Conservation (phyloP, 148 eudicot genomes). For the Fallopia convolvulus region DNA sequence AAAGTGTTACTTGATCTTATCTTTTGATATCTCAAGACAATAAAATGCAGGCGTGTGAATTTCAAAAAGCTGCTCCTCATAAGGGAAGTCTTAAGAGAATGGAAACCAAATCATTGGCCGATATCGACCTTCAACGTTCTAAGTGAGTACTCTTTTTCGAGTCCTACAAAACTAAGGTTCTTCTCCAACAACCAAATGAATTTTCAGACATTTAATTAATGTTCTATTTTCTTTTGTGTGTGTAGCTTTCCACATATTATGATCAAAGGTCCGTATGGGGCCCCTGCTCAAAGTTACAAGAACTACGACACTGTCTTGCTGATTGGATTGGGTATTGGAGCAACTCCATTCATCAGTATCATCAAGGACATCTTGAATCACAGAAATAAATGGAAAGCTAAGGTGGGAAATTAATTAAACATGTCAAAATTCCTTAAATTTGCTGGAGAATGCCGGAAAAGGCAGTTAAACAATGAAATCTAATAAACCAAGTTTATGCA, state of each 20-base stretch:
- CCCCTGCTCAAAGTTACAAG: constrained; percentile 88
- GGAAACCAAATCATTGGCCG: constrained; percentile 41
- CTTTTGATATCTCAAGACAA: background rate
- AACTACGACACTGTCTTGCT: constrained; percentile 76
- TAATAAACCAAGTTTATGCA: constrained; percentile 13
- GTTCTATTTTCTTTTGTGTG: constrained; percentile 11
- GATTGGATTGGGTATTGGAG: constrained; percentile 92
- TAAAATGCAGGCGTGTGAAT: constrained; percentile 48
- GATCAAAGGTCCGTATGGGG: constrained; percentile 93
- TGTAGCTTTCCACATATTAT: constrained; percentile 61
- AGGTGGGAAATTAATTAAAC: background rate
- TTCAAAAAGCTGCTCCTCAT: constrained; percentile 27
- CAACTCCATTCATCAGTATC: constrained; percentile 92
- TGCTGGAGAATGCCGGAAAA: background rate
- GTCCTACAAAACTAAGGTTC: background rate
- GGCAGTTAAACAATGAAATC: too few species aligned
- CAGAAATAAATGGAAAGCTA: constrained; percentile 19
- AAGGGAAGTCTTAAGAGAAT: constrained; percentile 55
- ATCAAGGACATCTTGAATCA: constrained; percentile 75
- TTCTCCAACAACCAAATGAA: background rate
- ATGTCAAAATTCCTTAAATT: background rate
- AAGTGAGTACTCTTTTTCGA: constrained; percentile 22
- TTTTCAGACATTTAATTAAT: background rate
- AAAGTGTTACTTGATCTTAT: background rate
- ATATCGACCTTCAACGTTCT: constrained; percentile 28